phyloP scores from a whole-genome alignment of 345 rosid species.

The Pistacia atlantica region DNA sequence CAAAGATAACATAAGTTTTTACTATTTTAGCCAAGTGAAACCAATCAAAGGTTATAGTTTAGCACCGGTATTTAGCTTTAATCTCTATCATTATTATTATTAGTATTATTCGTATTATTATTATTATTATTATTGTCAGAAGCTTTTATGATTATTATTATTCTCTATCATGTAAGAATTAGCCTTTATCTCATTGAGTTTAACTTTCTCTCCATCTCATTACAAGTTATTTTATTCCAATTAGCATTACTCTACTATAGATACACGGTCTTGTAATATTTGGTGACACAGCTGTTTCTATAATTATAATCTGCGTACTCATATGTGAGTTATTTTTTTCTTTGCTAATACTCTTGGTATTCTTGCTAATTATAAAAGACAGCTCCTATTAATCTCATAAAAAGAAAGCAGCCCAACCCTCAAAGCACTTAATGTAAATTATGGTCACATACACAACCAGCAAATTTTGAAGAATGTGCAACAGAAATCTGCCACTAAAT shows the following conservation, averaged over 20 bases:
- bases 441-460: neutral
- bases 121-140: too few species aligned
- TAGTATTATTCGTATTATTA: too few species aligned
- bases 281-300: neutral
- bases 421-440: neutral
- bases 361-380: neutral
- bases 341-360: neutral
- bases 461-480: neutral
- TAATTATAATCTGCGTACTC: neutral
- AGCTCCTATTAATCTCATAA: neutral
- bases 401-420: conserved; percentile 1
- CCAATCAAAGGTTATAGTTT: neutral
- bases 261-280: neutral
- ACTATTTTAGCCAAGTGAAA: neutral
- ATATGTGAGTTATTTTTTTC: neutral
- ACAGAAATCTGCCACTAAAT: neutral
- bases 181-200: too few species aligned
- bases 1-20: too few species aligned
- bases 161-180: too few species aligned
- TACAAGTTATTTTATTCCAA: neutral
- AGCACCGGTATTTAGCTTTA: too few species aligned
- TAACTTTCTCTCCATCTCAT: neutral
- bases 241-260: neutral
- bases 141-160: too few species aligned
- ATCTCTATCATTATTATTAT: too few species aligned